A percentile compares a stretch with the other conserved stretches of the same genome.
These are phyloP conservation scores for Saccharomycopsis guyanensis DNA, from an alignment of 805 yeast species.

Conservation along the genomic window DNA sequence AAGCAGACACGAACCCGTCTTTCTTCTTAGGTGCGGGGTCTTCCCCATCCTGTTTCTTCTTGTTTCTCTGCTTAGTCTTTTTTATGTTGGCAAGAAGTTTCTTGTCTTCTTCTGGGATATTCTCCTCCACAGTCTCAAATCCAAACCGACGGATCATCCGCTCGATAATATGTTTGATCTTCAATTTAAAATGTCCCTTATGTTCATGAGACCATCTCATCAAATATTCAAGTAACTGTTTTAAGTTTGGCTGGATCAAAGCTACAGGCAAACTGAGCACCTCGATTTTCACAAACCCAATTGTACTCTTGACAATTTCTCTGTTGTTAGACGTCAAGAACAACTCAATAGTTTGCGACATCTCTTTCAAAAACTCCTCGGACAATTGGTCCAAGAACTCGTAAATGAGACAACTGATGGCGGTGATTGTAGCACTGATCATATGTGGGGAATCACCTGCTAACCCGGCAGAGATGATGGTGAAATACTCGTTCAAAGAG, in stretches of 20 bases:
- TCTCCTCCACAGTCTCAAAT: conserved; percentile 68
- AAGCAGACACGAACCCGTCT: conserved; percentile 70
- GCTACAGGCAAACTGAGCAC: conserved; percentile 77
- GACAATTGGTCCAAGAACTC: conserved; percentile 71
- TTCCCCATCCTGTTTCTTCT: conserved; percentile 53
- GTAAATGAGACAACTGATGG: conserved; percentile 76
- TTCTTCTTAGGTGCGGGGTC: conserved; percentile 24
- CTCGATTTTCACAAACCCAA: conserved; percentile 91
- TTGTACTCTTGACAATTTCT: conserved; percentile 89
- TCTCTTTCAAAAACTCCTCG: conserved; percentile 55
- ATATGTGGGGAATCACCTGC: conserved; percentile 92
- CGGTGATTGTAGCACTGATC: conserved; percentile 94
- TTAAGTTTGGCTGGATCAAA: conserved; percentile 56
- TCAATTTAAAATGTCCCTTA: conserved; percentile 88
- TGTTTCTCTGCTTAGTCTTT: conserved; percentile 77
- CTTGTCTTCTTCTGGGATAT: conserved; percentile 85
- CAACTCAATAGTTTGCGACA: conserved; percentile 79
- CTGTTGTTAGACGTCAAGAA: conserved; percentile 85
- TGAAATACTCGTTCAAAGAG: conserved; percentile 72
- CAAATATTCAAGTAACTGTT: conserved; percentile 59
- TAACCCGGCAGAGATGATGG: conserved; percentile 92
- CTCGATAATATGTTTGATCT: conserved; percentile 89
- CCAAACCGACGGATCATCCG: conserved; percentile 87
- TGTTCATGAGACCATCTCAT: conserved; percentile 95
- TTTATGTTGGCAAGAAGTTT: conserved; percentile 79